Percentiles rank a stretch among this genome's conserved stretches.
phyloP scores from a whole-genome alignment of 2,329 filamentous ascomycete genomes.

The Microdochium trichocladiopsis region DNA sequence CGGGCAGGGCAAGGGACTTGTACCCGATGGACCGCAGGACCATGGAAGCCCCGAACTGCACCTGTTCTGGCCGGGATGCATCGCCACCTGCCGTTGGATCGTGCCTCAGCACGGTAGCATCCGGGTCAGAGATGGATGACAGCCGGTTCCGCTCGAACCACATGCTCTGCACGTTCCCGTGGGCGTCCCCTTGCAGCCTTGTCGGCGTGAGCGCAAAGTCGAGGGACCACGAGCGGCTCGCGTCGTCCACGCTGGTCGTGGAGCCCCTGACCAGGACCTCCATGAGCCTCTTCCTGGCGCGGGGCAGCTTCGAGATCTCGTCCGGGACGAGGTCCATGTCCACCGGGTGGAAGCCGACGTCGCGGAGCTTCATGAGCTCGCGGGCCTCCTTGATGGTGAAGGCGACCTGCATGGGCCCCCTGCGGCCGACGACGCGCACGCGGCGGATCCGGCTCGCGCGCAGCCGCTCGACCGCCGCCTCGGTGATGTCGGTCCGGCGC shows the following conservation, averaged over 20 bases:
- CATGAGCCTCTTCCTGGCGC: conserved; percentile 69
- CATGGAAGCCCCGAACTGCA: conserved; percentile 55
- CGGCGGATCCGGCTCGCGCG: conserved; percentile 66
- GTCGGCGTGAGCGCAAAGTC: conserved; percentile 78
- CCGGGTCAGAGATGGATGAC: conserved; percentile 44
- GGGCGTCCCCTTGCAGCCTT: conserved; percentile 49
- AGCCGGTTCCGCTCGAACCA: conserved; percentile 59
- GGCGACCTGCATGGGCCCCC: conserved; percentile 86
- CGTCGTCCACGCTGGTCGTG: conserved; percentile 33
- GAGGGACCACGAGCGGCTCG: conserved; percentile 70
- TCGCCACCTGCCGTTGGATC: not conserved
- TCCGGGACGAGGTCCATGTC: conserved; percentile 59
- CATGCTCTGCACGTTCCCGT: conserved; percentile 51
- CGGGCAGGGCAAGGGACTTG: conserved; percentile 69
- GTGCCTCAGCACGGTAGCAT: not conserved
- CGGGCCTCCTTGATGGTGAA: conserved; percentile 94
- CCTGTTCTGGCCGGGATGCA: conserved; percentile 21
- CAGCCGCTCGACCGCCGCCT: conserved; percentile 70
- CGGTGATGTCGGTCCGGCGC: conserved; percentile 80
- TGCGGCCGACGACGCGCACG: conserved; percentile 80
- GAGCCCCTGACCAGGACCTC: conserved; percentile 77
- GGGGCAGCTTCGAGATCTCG: conserved; percentile 61
- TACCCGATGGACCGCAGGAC: conserved; percentile 96
- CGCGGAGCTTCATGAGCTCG: conserved; percentile 73
- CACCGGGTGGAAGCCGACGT: conserved; percentile 65